Base-by-base conservation (phyloP, 2,329 filamentous ascomycete genomes). In the Hypoxylon sp. region DNA sequence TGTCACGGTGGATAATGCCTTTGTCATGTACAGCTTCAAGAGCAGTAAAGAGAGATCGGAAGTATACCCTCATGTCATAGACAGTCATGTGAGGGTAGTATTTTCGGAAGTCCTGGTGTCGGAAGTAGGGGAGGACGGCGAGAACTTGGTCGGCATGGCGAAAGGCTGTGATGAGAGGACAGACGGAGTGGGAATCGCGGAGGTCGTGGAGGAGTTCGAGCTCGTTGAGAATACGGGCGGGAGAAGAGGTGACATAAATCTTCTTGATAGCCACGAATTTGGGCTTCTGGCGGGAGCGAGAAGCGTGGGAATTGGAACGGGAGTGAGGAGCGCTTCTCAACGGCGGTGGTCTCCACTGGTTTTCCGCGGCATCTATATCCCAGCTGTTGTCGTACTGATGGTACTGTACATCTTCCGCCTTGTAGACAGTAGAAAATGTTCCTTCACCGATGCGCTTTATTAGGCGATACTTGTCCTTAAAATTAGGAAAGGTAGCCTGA, bases 401-500 rank as follows among this genome's bases (percentile, higher is more conserved):
- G 79, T 98, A 97, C 62, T 91, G 86, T 26, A 98, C 83, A 78
- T 99, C 96, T 80, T 98, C 94, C 19, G 97, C 96, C 80, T 99
- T 99, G 86, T 99, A 99, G 11, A 99, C 96, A 1, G 96, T 98
- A 0, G 96, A 98, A 79, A 99, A 99, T 1, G 96, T 99, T 64
- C 96, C 96, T 87, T 99, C 96, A 77, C 96, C 96, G 77, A 99
- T 99, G 70, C 95, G 91, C 81, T 98, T 98, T 78, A 99, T 96
- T 60, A 99, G 83, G 58, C 94, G 91, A 81, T 95, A 99, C 64
- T 91, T 90, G 75, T 93, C 87, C 72, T 88, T 91, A 79, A 98
- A 97, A 56, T 92, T 93, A 39, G 90, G 90, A 78, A 98, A 98
- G 35, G 90, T 91, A 59, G 89, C 85, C 74, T 95, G 91, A 63